Evolutionary conservation across 768 basidiomycete species (phyloP).

Genomic region (Coprinellus aureogranulatus): DNA sequence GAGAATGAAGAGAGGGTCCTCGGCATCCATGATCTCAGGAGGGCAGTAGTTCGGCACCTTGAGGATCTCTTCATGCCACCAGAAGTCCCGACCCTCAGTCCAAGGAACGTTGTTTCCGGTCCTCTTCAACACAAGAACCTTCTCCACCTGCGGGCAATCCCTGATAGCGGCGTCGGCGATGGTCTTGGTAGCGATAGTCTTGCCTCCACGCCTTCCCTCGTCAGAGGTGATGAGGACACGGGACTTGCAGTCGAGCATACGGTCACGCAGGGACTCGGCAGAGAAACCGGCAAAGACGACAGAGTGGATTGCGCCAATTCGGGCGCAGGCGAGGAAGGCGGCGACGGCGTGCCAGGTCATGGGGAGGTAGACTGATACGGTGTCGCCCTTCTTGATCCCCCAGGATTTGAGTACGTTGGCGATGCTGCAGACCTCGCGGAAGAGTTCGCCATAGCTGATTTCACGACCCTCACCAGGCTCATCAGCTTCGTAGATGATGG

Average conservation of each 20-base stretch:
- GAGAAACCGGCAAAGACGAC: constrained; percentile 98
- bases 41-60: constrained; percentile 89
- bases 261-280: constrained; percentile 90
- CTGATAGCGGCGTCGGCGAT: constrained; percentile 92
- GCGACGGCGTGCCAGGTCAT: constrained; percentile 96
- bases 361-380: constrained; percentile 88
- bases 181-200: constrained; percentile 88
- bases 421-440: constrained; percentile 83
- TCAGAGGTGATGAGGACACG: constrained; percentile 94
- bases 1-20: constrained; percentile 97
- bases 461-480: constrained; percentile 79
- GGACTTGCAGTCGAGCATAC: constrained; percentile 83
- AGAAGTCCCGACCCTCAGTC: constrained; percentile 82
- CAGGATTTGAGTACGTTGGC: constrained; percentile 90
- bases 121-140: constrained; percentile 84
- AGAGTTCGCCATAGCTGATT: constrained; percentile 79
- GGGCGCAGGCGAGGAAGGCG: constrained; percentile 95
- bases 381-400: constrained; percentile 94
- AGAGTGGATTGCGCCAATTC: constrained; percentile 94
- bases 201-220: constrained; percentile 92
- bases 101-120: constrained; percentile 83
- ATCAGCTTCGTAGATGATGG: constrained; percentile 98
- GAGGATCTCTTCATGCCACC: constrained; percentile 93
- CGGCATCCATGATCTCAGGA: constrained; percentile 81
- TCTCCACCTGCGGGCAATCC: constrained; percentile 80